These are phyloP conservation scores for Orbilia blumenaviensis DNA, from an alignment of 2,329 filamentous ascomycete species.

Conservation along the genomic window DNA sequence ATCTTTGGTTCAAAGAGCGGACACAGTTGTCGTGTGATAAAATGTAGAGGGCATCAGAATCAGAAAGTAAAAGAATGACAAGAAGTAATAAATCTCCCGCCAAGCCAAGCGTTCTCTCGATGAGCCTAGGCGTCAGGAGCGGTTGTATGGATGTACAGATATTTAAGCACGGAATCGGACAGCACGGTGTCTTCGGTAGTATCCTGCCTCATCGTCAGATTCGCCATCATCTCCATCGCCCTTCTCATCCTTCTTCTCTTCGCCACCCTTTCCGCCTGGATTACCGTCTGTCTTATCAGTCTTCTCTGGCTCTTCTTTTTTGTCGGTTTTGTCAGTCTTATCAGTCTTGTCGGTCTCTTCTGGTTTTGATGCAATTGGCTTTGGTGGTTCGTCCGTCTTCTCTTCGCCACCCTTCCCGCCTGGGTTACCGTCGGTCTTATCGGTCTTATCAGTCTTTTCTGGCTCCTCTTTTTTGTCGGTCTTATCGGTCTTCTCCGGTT, in stretches of 20 bases:
- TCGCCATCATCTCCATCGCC: neutral
- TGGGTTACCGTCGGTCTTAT: neutral
- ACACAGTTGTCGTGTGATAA: no score
- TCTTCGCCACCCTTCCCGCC: neutral
- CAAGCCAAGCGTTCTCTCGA: neutral
- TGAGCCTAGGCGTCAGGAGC: neutral
- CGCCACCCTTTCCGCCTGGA: neutral
- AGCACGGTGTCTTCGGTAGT: slow-evolving; percentile 4
- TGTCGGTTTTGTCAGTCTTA: neutral
- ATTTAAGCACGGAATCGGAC: slow-evolving; percentile 8
- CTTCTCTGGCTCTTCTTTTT: neutral
- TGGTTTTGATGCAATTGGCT: neutral
- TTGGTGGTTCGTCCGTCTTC: neutral
- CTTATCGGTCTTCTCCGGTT: no score
- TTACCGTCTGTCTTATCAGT: neutral
- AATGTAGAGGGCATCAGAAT: neutral
- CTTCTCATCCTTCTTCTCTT: neutral
- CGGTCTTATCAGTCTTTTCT: neutral
- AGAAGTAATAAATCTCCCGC: neutral
- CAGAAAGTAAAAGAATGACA: slow-evolving; percentile 29
- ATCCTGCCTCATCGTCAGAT: neutral
- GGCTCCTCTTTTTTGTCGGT: neutral
- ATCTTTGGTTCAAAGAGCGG: no score
- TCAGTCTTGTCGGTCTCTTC: neutral
- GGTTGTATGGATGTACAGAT: neutral